Evolutionary conservation across 129 eudicot species (phyloP).

Genomic region (sunflower (Helianthus annuus)): DNA sequence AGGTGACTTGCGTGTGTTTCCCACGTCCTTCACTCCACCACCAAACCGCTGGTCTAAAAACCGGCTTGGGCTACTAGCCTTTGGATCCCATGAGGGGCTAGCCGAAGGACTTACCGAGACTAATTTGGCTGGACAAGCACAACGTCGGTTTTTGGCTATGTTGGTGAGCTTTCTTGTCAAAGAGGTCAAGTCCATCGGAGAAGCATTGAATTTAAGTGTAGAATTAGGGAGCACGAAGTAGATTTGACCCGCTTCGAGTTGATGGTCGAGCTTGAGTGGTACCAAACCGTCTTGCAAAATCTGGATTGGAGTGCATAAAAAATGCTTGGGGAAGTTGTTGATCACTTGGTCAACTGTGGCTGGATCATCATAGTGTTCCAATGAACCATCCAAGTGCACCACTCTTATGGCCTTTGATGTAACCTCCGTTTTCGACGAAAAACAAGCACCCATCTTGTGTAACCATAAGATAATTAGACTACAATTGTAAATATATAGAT

Average conservation of each 20-base stretch:
- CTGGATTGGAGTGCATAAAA: conserved; percentile 52
- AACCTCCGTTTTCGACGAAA: conserved; percentile 2
- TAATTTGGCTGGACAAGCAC: neutral
- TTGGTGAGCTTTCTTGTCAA: conserved; percentile 41
- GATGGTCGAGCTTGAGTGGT: conserved; percentile 33
- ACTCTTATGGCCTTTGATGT: conserved; percentile 23
- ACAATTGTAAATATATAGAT: conserved; percentile 2
- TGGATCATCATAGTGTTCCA: conserved; percentile 44
- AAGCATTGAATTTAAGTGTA: conserved; percentile 33
- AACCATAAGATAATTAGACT: too few species aligned
- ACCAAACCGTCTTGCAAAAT: conserved; percentile 35
- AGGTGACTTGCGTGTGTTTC: conserved; percentile 11
- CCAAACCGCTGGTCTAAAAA: neutral
- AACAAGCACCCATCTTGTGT: conserved; percentile 24
- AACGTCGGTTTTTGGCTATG: conserved; percentile 28
- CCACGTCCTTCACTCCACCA: conserved; percentile 3
- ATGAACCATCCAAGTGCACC: conserved; percentile 49
- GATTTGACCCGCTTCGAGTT: conserved; percentile 38
- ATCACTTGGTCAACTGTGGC: conserved; percentile 41
- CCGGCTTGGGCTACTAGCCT: conserved; percentile 8
- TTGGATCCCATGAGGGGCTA: neutral
- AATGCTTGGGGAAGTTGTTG: conserved; percentile 38
- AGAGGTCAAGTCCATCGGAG: conserved; percentile 49
- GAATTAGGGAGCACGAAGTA: conserved; percentile 58
- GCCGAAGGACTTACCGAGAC: conserved; percentile 9